phyloP scores from a whole-genome alignment of 257 asterid species.

The Solanum tarijense region DNA sequence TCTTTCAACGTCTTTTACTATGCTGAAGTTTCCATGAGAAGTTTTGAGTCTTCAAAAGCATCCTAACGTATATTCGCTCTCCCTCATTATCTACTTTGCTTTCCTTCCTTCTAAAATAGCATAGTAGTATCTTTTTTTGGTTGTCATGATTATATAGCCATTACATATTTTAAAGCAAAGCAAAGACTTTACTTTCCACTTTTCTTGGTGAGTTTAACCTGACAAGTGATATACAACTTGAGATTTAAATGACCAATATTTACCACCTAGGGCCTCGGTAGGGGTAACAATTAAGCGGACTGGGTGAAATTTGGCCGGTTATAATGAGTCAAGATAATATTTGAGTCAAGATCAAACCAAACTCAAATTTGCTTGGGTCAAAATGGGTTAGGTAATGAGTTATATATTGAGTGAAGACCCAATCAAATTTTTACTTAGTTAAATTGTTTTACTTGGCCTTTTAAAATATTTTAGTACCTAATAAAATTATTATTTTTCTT shows the following conservation, averaged over 20 bases:
- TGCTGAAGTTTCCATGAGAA: background rate
- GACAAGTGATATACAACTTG: background rate
- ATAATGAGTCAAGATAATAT: background rate
- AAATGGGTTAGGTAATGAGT: background rate
- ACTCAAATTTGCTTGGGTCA: background rate
- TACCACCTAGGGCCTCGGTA: background rate
- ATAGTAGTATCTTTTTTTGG: background rate
- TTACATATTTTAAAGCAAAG: background rate
- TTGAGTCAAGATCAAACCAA: background rate
- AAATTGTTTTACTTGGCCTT: too few relatives aligned
- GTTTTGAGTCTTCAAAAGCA: background rate
- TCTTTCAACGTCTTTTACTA: background rate
- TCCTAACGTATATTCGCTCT: background rate
- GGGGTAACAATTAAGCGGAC: background rate
- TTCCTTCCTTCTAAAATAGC: background rate
- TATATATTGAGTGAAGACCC: background rate
- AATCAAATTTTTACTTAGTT: background rate
- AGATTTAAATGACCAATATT: background rate
- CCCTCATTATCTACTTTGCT: background rate
- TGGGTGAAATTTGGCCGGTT: too few relatives aligned
- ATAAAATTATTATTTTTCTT: background rate
- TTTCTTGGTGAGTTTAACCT: background rate
- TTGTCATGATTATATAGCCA: background rate
- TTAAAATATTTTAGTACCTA: background rate
- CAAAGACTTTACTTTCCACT: background rate